A percentile compares a stretch with the other conserved stretches of the same genome.
These are phyloP conservation scores for Gastrolobium villosum DNA, from an alignment of 306 rosid species.

Conservation along the genomic window DNA sequence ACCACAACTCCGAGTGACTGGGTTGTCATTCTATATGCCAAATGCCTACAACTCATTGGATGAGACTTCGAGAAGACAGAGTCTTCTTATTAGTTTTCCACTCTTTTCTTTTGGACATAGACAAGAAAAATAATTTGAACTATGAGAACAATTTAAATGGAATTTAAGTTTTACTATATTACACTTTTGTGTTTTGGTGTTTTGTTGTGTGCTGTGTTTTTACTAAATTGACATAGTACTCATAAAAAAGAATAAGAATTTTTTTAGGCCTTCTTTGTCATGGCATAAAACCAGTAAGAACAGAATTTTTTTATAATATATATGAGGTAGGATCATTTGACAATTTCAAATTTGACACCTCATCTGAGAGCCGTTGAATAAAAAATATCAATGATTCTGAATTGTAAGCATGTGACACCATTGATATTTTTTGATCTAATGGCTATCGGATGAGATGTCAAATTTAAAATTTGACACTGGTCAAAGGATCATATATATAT, in stretches of 20 bases:
- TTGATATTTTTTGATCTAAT: no score
- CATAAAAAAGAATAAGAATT: not conserved
- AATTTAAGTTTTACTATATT: not conserved
- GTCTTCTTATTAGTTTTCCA: not conserved
- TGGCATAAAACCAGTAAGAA: not conserved
- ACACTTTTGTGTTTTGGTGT: not conserved
- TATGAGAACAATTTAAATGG: not conserved
- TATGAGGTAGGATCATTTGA: no score
- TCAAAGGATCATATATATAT: no score
- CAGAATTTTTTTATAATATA: not conserved
- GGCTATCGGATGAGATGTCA: no score
- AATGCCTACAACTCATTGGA: not conserved
- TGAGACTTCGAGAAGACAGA: not conserved
- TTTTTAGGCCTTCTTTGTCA: not conserved
- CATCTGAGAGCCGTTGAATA: no score
- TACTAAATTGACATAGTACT: not conserved
- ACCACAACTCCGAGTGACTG: constrained; percentile 9
- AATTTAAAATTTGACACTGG: no score
- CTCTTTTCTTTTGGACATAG: not conserved
- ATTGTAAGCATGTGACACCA: no score
- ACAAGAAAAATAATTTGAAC: not conserved
- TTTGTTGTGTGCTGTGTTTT: not conserved
- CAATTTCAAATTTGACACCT: no score
- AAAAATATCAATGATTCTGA: no score
- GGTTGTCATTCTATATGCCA: not conserved